Evolutionary conservation across 768 basidiomycete genomes (phyloP).

Genomic region (Mycena pura): DNA sequence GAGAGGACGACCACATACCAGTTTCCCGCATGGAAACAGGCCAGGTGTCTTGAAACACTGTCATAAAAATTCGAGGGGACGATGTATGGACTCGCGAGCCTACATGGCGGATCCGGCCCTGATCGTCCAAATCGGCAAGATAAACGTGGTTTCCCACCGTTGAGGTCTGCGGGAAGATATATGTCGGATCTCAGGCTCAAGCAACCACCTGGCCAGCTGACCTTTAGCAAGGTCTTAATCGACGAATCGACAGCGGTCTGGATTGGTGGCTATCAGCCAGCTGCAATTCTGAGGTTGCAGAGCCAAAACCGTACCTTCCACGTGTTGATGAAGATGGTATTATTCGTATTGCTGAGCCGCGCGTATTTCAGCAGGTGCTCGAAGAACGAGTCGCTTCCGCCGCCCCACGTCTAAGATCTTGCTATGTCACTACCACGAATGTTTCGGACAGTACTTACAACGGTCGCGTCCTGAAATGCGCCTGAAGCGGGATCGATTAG

Average conservation of each 20-base stretch:
- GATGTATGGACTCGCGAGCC: constrained; percentile 48
- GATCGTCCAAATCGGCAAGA: constrained; percentile 67
- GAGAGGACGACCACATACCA: constrained; percentile 52
- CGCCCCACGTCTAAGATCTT: constrained; percentile 65
- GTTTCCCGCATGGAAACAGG: constrained; percentile 78
- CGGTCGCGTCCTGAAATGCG: no score
- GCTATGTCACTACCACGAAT: no score
- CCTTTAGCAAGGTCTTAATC: constrained; percentile 62
- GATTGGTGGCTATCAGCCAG: not conserved
- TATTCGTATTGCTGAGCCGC: constrained; percentile 69
- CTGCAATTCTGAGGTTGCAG: not conserved
- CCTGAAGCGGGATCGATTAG: no score
- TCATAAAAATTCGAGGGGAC: not conserved
- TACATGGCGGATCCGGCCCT: constrained; percentile 57
- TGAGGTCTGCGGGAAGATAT: constrained; percentile 53
- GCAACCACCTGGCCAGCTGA: constrained; percentile 39
- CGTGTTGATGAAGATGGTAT: constrained; percentile 66
- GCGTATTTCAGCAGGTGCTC: constrained; percentile 81
- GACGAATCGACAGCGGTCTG: constrained; percentile 74
- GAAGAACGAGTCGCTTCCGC: constrained; percentile 77
- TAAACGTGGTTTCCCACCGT: constrained; percentile 68
- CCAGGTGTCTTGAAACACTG: constrained; percentile 53
- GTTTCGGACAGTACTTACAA: no score
- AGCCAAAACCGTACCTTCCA: constrained; percentile 46
- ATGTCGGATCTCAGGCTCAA: not conserved